Evolutionary conservation across 2,329 filamentous ascomycete species (phyloP), one percentile per base, ranked within the genome.

Genomic region (Scedosporium apiospermum): DNA sequence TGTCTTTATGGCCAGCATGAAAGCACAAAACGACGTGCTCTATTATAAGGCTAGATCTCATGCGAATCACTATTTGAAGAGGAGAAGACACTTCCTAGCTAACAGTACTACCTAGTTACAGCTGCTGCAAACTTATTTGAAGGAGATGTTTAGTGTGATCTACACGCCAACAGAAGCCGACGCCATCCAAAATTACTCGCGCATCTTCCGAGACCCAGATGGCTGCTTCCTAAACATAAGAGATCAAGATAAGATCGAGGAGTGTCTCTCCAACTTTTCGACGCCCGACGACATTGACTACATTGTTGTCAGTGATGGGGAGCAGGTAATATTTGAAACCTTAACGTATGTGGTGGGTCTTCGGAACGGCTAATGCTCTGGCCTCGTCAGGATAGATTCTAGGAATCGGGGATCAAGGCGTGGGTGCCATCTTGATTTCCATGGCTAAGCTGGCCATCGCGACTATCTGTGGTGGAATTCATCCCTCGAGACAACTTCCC

Each of bases 141-240:
- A 89, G 66, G 91, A 96, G 70, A 95, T 96, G 89, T 93, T 96
- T 70, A 86, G 88, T 49, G 78, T 96, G n/a, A 90, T 96, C 30
- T 96, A 96, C 70, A 96, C 92, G 0, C 92, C 92, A 0, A 96
- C 92, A 0, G 91, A 96, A 74, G 91, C 90, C 7, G 90, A 96
- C 49, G 92, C 92, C 0, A 96, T 96, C 60, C 85, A 90, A 67
- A 89, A 93, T 66, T 96, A 90, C 70, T 95, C 90, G 0, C 77
- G 87, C 0, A 72, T 95, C 0, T 96, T 96, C 69, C 78, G 92
- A 10, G 80, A 84, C 18, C 90, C 91, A 0, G 88, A 93, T 67
- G 92, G 92, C 0, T 91, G 90, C 68, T 96, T 91, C 66, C 74
- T 96, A 60, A 91, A 89, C 68, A 88, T 96, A 58, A 78, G 85